Conservation (phyloP, 495 filamentous ascomycete species). For the Daldinia grandis region DNA sequence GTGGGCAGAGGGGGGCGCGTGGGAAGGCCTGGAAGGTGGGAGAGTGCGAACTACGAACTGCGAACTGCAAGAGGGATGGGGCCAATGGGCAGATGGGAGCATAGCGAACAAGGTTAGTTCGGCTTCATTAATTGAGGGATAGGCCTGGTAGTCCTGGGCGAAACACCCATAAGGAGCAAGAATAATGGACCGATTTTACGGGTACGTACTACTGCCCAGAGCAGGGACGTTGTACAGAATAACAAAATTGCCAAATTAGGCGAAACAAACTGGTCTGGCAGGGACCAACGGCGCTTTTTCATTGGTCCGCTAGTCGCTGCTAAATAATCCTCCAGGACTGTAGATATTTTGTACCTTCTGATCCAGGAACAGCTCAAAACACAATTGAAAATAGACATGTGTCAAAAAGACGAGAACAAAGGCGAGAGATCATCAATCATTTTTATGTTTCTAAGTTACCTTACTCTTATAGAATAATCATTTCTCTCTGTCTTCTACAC, state of each 20-base stretch:
- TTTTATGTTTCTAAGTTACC: not conserved
- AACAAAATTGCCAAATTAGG: conserved; percentile 32
- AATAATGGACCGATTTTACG: conserved; percentile 23
- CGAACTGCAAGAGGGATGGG: not conserved
- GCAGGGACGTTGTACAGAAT: conserved; percentile 22
- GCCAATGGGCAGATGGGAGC: conserved; percentile 4
- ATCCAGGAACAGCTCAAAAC: conserved; percentile 14
- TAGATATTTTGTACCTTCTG: conserved; percentile 18
- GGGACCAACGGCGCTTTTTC: not conserved
- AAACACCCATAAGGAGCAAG: conserved; percentile 34
- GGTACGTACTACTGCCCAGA: conserved; percentile 26
- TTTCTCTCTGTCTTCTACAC: not conserved
- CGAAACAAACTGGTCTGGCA: conserved; percentile 35
- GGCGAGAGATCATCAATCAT: not conserved
- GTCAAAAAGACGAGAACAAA: not conserved
- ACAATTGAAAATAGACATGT: not conserved
- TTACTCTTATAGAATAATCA: not conserved
- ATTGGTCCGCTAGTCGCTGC: conserved; percentile 42
- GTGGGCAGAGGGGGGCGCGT: conserved; percentile 23
- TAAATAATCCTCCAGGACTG: conserved; percentile 30
- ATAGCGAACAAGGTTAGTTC: conserved; percentile 35
- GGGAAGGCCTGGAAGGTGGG: conserved; percentile 1
- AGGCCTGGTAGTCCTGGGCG: conserved; percentile 15
- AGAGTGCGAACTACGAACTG: not conserved
- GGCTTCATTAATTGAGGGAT: conserved; percentile 43